Conservation (phyloP, 345 rosid genomes). For the Sisymbrium altissimum region DNA sequence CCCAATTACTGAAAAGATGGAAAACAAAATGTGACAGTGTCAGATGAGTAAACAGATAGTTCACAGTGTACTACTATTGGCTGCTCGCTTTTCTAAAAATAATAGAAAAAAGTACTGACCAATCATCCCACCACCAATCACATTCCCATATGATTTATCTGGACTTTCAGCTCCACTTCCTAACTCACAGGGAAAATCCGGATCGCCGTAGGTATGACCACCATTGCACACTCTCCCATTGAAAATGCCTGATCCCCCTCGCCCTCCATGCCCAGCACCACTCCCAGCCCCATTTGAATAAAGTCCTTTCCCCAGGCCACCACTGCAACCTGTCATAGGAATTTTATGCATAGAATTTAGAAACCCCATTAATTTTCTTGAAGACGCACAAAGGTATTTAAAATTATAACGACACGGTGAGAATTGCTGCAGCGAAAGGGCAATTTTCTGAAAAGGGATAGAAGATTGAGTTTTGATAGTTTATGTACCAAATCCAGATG, state of each 20-base stretch:
- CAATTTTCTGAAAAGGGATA: conserved; percentile 10
- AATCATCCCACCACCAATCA: conserved; percentile 91
- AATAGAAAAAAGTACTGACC: conserved; percentile 43
- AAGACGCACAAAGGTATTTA: background rate
- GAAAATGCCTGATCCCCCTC: conserved; percentile 89
- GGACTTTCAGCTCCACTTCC: conserved; percentile 97
- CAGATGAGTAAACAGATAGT: background rate
- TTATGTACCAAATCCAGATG: conserved; percentile 77
- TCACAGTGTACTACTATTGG: background rate
- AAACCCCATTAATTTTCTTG: conserved; percentile 24
- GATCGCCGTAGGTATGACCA: conserved; percentile 77
- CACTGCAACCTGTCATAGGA: conserved; percentile 72
- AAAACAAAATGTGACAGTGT: conserved; percentile 19
- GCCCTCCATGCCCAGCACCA: conserved; percentile 98
- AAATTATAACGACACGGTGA: background rate
- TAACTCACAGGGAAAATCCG: conserved; percentile 91
- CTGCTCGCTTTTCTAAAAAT: background rate
- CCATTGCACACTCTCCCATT: conserved; percentile 77
- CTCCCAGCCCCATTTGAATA: conserved; percentile 89
- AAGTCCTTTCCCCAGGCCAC: conserved; percentile 80
- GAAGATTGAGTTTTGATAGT: background rate
- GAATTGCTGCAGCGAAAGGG: conserved; percentile 12
- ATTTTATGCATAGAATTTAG: background rate
- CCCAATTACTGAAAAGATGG: conserved; percentile 66
- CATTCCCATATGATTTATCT: conserved; percentile 55